Base-by-base conservation (phyloP, 1,139 yeast species). In the Blastobotrys serpentis region DNA sequence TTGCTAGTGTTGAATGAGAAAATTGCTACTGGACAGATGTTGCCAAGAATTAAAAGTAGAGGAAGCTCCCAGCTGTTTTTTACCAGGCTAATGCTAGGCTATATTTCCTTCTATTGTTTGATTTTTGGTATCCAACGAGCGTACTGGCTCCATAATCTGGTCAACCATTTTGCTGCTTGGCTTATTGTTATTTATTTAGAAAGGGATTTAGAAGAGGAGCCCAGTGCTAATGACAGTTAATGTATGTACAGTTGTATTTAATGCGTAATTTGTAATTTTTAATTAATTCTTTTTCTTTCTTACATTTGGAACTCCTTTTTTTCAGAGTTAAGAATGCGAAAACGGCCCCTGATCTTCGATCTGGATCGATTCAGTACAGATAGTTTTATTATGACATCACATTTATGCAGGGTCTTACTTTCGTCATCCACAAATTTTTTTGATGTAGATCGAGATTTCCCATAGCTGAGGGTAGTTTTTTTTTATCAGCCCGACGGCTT, bases 61-160 rank as follows among this genome's bases (percentile, higher is more conserved):
- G 30, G 14, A 3, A 14, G 42, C 13, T 33, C 43, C 21, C 56
- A 55, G 25, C 47, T 37, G 16, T 18, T 36, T 6, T 40, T 55
- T 42, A 58, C 66, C 7, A 44, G 52, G 25, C 43, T 44, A 3
- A 43, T 58, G 29, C 46, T 67, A 29, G 49, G 41, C 34, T 65
- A 62, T 52, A 57, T 52, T n/a, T 57, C 60, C 2, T 34, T 52
- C 16, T 66, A 63, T 47, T 60, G 67, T 3, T 40, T 67, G 16
- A 39, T 66, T 17, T 64, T 58, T 47, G 72, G 70, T 2, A 56
- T 64, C 25, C 56, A 62, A 51, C 66, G 66, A 36, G 60, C 68
- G 2, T 68, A 62, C 54, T 59, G 66, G 66, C 46, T 67, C 47
- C 71, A 67, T 50, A 62, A 66, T 48, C 50, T 67, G 42, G 57